Base-by-base conservation (phyloP, 208 protist species). In the Crithidia mellificae region DNA sequence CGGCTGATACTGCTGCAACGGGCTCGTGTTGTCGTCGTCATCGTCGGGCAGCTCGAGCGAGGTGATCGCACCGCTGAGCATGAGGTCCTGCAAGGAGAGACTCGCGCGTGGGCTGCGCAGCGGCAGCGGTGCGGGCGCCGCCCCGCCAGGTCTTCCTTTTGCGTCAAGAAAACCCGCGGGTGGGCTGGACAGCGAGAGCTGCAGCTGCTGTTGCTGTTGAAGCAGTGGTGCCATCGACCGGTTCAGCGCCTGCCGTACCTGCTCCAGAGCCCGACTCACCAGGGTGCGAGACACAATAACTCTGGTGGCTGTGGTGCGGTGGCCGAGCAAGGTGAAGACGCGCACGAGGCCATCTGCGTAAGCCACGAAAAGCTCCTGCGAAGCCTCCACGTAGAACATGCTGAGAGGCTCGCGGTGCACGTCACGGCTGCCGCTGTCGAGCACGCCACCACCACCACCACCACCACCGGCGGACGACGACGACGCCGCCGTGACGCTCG, bases 271-370 rank as follows among this genome's bases (percentile, higher is more conserved):
- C 12, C 69, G 69, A 20, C 67, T 63, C 30, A 93, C 81, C 41
- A 93, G 61, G 63, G 83, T 90, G 32, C 84, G 80, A 2, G 87
- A 84, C 70, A 93, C 85, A 46, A 91, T 77, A 53, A 89, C 41
- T 30, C 84, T 81, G 2, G 87, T 74, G 7, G 87, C 79, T 20
- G 79, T 77, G 44, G 77, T 71, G 65, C 73, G 77, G 46, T 77
- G 77, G 54, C 87, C 81, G 8, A 87, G 44, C 58, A 89, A 57
- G 12, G 83, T 77, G 51, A 88, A 93, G 72, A 79, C 84, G 30
- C 87, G 79, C 64, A 88, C 66, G 57, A 93, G 43, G 46, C 87
- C 87, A 54, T 93, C 87, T 34, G 83, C 80, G 72, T 93, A 93
- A 46, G 78, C 62, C 27, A 86, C 87, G 47, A 88, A 46, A 34